Evolutionary conservation across 2,329 filamentous ascomycete genomes (phyloP).

Genomic region (Dothideomycetes sp.): DNA sequence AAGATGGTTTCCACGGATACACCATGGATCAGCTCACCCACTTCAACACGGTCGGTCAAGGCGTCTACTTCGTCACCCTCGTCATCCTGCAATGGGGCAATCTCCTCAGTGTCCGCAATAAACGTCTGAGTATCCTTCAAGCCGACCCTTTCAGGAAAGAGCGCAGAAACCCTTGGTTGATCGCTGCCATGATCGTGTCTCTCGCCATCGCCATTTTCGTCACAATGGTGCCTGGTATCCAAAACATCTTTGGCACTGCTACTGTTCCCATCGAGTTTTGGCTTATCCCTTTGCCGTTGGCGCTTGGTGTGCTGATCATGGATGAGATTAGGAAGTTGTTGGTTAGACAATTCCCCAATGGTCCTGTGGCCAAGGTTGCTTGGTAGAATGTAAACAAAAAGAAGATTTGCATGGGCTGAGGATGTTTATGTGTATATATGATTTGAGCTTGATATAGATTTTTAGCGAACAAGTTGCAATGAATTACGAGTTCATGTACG

Average conservation of each 20-base stretch:
- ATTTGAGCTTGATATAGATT: no score
- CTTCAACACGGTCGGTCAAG: slow-evolving; percentile 43
- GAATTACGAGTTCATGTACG: no score
- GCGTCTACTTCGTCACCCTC: slow-evolving; percentile 47
- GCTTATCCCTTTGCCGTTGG: slow-evolving; percentile 44
- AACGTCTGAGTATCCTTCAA: slow-evolving; percentile 43
- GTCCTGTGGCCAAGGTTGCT: slow-evolving; percentile 38
- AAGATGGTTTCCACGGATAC: slow-evolving; percentile 43
- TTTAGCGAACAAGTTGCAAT: no score
- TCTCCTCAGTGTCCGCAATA: slow-evolving; percentile 43
- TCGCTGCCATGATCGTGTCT: slow-evolving; percentile 39
- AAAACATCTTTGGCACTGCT: slow-evolving; percentile 41
- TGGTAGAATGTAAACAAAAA: slow-evolving; percentile 31
- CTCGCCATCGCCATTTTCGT: slow-evolving; percentile 46
- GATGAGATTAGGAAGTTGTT: slow-evolving; percentile 46
- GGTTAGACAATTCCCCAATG: slow-evolving; percentile 39
- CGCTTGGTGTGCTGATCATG: slow-evolving; percentile 41
- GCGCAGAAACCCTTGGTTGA: slow-evolving; percentile 43
- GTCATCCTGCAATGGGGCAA: slow-evolving; percentile 49
- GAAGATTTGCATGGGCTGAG: neutral
- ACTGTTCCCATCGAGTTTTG: slow-evolving; percentile 45
- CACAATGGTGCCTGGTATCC: slow-evolving; percentile 43
- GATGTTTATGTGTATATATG: neutral
- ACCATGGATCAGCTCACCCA: slow-evolving; percentile 35
- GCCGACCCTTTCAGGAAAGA: slow-evolving; percentile 38